Evolutionary conservation across 2,329 filamentous ascomycete species (phyloP).

Genomic region (Arthrinium puccinioides): DNA sequence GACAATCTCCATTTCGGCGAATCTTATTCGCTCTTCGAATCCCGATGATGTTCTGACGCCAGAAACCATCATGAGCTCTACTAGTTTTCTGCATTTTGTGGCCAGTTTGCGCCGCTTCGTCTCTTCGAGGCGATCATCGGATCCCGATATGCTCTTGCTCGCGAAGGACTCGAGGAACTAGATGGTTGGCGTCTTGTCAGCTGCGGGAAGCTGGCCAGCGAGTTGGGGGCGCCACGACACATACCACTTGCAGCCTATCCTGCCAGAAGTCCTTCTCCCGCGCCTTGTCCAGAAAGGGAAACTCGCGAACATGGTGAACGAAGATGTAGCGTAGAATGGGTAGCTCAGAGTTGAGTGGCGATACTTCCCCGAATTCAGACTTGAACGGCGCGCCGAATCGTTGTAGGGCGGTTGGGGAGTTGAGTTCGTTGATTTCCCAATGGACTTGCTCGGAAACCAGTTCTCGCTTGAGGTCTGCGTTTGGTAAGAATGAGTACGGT

Average conservation of each 20-base stretch:
- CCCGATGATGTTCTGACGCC: constrained; percentile 92
- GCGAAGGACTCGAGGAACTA: constrained; percentile 96
- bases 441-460: constrained; percentile 84
- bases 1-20: constrained; percentile 94
- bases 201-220: constrained; percentile 4
- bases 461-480: constrained; percentile 85
- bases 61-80: constrained; percentile 99
- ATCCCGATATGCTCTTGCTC: constrained; percentile 93
- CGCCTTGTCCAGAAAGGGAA: constrained; percentile 94
- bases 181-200: not conserved
- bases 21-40: constrained; percentile 94
- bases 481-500: not conserved
- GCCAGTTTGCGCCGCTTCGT: constrained; percentile 92
- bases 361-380: constrained; percentile 86
- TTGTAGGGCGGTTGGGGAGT: constrained; percentile 87
- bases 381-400: constrained; percentile 94
- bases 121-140: constrained; percentile 90
- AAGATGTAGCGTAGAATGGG: constrained; percentile 95
- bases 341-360: constrained; percentile 87
- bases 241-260: constrained; percentile 87
- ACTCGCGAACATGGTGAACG: constrained; percentile 94
- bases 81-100: constrained; percentile 86
- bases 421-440: constrained; percentile 86
- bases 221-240: constrained; percentile 25
- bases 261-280: constrained; percentile 99